Evolutionary conservation across 352 stramenopile species (phyloP).

Genomic region (Globisporangium spinosum): DNA sequence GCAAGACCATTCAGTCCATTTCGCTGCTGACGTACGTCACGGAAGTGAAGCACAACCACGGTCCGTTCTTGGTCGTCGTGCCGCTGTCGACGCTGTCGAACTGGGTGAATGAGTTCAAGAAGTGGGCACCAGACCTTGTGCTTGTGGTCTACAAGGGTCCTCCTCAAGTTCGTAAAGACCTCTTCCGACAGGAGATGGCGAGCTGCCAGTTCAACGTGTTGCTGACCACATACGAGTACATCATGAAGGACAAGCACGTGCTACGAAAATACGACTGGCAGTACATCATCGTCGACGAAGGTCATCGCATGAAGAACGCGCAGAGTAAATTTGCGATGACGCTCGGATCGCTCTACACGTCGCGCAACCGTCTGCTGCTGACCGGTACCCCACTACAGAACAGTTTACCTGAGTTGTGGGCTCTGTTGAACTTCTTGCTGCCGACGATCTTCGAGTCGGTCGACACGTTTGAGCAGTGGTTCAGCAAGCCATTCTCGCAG

Average conservation of each 20-base stretch:
- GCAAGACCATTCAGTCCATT: constrained; percentile 88
- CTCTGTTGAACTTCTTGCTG: constrained; percentile 90
- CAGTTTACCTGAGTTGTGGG: constrained; percentile 93
- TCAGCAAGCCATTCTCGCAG: constrained; percentile 84
- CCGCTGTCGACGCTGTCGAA: constrained; percentile 94
- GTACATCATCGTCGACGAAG: constrained; percentile 94
- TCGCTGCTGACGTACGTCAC: constrained; percentile 82
- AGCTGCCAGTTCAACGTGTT: constrained; percentile 90
- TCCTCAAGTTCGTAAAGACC: constrained; percentile 77
- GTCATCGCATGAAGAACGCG: constrained; percentile 91
- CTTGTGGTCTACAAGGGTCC: constrained; percentile 95
- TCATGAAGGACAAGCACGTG: constrained; percentile 90
- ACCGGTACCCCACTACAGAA: constrained; percentile 98
- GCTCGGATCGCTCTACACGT: constrained; percentile 78
- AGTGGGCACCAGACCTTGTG: constrained; percentile 95
- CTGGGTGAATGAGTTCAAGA: constrained; percentile 94
- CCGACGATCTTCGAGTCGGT: constrained; percentile 90
- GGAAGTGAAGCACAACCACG: constrained; percentile 84
- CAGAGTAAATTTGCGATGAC: constrained; percentile 90
- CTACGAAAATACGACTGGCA: constrained; percentile 90
- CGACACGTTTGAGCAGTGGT: constrained; percentile 90
- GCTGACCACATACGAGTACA: constrained; percentile 94
- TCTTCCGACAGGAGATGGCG: constrained; percentile 78
- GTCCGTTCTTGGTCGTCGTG: constrained; percentile 97
- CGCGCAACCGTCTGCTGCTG: constrained; percentile 92